Evolutionary conservation across 805 yeast genomes (phyloP), one percentile per base, ranked within the genome.

Genomic region (Diddensiella transvaalensis): DNA sequence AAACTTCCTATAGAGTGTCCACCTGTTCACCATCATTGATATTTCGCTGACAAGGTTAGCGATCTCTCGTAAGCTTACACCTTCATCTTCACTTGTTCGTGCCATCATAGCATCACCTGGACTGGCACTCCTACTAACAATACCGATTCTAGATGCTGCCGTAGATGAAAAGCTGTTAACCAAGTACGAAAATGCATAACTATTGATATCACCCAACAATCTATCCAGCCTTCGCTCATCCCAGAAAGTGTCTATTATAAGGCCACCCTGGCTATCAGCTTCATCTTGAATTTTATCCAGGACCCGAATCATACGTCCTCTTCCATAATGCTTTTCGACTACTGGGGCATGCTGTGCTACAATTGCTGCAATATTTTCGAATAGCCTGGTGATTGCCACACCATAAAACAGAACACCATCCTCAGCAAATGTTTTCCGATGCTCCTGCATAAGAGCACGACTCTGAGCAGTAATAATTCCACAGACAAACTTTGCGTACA

Each of bases 251-350:
- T 91, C 98, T 47, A 86, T 73, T 3, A 93, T 85, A 39, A 93
- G 71, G 0, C 95, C 95, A 22, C 91, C 83, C 61, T 93, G 99
- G n/a, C 90, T 74, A 61, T 93, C 99, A 24, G 93, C 83, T 61
- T 93, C 99, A 43, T 78, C 72, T 66, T 91, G 96, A 26, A 93
- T 83, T 43, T 78, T 78, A 17, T 77, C 79, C 56, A 90, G 74
- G 6, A 91, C 89, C 29, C 75, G 74, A 2, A 75, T 68, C 73
- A 90, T 81, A 21, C 67, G 61, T 3, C 62, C 64, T 2, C 69
- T 68, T 17, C 91, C 95, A 61, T 93, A 93, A 61, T 82, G 84
- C 42, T 74, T 74, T 37, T 75, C 77, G 22, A 93, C 88, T 35
- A 93, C 76, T 8, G 82, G 83, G 0, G 93, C 79, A 63, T 93